A percentile compares a stretch with the other conserved stretches of the same genome.
Conservation (phyloP, 164 flowering plant species). For the Liriodendron chinense region DNA sequence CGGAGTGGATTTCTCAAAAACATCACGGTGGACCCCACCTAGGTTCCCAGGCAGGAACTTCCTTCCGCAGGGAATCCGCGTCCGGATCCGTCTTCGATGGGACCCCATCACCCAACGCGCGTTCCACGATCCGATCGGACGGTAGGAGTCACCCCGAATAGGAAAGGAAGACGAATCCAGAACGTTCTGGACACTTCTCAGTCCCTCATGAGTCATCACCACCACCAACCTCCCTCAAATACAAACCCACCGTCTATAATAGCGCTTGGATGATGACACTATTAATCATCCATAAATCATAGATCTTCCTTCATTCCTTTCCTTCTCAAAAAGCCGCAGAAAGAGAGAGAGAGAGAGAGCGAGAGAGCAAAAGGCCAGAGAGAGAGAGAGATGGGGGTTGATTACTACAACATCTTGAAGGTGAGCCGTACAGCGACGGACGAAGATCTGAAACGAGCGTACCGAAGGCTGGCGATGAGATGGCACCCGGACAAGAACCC, state of each 20-base stretch:
- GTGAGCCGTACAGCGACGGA: constrained; percentile 30
- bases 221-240: background rate
- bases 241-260: background rate
- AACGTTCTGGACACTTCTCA: background rate
- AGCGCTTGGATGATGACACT: background rate
- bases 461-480: constrained; percentile 34
- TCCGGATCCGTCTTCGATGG: too few relatives aligned
- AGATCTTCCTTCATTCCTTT: background rate
- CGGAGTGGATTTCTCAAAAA: too few relatives aligned
- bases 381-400: constrained; percentile 26
- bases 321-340: background rate
- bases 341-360: background rate
- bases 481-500: constrained; percentile 46
- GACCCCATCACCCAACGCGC: background rate
- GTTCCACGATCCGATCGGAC: background rate
- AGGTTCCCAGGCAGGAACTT: too few relatives aligned
- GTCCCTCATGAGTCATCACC: background rate
- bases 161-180: background rate
- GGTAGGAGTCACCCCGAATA: background rate
- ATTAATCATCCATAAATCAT: background rate
- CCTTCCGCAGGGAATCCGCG: too few relatives aligned
- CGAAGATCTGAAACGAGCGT: constrained; percentile 34
- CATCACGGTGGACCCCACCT: too few relatives aligned
- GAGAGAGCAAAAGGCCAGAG: background rate
- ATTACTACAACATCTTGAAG: constrained; percentile 35